Evolutionary conservation across 768 basidiomycete genomes (phyloP).

Genomic region (Leccinum broughii): DNA sequence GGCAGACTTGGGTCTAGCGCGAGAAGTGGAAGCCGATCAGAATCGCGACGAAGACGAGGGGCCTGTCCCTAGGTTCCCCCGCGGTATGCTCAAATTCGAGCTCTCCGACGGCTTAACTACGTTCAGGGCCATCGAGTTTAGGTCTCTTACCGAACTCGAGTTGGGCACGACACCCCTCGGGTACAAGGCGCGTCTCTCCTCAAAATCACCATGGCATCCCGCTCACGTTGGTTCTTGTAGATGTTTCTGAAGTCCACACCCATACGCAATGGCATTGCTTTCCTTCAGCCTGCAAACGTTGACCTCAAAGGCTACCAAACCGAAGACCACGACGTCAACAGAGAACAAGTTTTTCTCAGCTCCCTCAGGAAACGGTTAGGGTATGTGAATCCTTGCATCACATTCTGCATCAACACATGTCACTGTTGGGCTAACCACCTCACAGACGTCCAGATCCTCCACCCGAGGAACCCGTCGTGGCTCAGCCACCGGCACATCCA

Average conservation of each 20-base stretch:
- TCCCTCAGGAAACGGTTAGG: slow-evolving; percentile 67
- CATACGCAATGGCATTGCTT: slow-evolving; percentile 69
- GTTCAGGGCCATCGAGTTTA: slow-evolving; percentile 79
- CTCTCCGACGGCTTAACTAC: slow-evolving; percentile 74
- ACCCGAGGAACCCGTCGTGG: slow-evolving; percentile 10
- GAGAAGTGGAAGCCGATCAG: slow-evolving; percentile 46
- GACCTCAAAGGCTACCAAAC: slow-evolving; percentile 59
- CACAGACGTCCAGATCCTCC: slow-evolving; percentile 29
- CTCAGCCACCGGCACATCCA: slow-evolving; percentile 12
- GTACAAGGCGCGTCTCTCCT: slow-evolving; percentile 59
- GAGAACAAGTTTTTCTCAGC: slow-evolving; percentile 58
- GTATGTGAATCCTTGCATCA: slow-evolving; percentile 42
- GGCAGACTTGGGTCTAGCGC: slow-evolving; percentile 45
- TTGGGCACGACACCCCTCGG: slow-evolving; percentile 81
- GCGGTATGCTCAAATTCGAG: slow-evolving; percentile 74
- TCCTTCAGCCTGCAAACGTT: slow-evolving; percentile 72
- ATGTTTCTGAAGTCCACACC: slow-evolving; percentile 68
- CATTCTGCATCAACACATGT: background rate
- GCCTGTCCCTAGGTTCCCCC: slow-evolving; percentile 77
- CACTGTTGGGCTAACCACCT: background rate
- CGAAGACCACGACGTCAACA: slow-evolving; percentile 62
- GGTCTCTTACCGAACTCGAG: slow-evolving; percentile 58
- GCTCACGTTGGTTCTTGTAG: slow-evolving; percentile 36
- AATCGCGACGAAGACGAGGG: slow-evolving; percentile 60
- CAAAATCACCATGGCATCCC: background rate